These are phyloP conservation scores for Solanum virginianum DNA, from an alignment of 257 asterid species.

Conservation along the genomic window DNA sequence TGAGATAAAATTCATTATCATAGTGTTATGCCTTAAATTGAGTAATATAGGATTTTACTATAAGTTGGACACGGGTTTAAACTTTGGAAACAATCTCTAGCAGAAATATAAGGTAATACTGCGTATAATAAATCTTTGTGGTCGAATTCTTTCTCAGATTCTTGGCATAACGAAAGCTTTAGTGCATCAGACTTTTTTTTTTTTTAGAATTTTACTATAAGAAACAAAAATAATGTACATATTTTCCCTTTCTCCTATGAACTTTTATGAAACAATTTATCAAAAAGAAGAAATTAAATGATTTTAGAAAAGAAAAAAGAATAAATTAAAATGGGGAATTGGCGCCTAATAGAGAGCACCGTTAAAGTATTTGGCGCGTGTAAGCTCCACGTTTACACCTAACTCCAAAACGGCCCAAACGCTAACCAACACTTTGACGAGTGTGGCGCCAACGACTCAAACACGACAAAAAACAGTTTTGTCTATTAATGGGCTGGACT, in stretches of 20 bases:
- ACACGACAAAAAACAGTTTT: not conserved
- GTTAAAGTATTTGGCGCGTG: slow-evolving; percentile 17
- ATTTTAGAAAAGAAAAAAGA: not conserved
- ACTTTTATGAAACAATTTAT: not conserved
- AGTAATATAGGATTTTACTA: no score
- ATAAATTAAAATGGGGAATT: not conserved
- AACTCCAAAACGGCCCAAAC: not conserved
- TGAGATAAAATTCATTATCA: not conserved
- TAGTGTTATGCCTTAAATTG: not conserved
- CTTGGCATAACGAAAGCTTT: no score
- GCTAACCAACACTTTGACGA: not conserved
- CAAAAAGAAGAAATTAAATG: not conserved
- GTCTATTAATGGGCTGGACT: not conserved
- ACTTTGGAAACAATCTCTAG: no score
- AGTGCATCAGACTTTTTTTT: no score
- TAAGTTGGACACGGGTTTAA: no score
- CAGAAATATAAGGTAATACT: no score
- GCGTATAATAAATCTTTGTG: no score
- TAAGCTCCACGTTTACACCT: not conserved
- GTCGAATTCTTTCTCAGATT: no score
- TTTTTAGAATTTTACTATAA: no score
- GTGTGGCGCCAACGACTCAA: not conserved
- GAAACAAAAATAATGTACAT: no score
- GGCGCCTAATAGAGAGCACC: slow-evolving; percentile 23
- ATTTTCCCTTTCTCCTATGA: not conserved